Percentiles rank a stretch among this genome's conserved stretches.
Evolutionary conservation across 1,284 basidiomycete species (phyloP).

Genomic region (Tilletia setariae): DNA sequence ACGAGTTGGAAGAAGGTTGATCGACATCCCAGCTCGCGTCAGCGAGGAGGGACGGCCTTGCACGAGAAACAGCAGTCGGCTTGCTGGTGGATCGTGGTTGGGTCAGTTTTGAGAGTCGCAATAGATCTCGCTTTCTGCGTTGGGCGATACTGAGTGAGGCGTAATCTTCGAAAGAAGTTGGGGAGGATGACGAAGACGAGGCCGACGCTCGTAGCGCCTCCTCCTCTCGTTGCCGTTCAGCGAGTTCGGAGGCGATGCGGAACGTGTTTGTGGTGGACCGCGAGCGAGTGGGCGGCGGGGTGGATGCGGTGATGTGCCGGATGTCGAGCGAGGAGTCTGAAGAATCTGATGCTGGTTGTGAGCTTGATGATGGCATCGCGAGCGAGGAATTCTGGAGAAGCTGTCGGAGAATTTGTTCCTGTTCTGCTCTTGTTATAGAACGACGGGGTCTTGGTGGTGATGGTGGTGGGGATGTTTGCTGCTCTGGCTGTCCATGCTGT

Average conservation of each 20-base stretch:
- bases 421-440: background rate
- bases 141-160: background rate
- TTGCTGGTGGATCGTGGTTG: background rate
- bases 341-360: background rate
- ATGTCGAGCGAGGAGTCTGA: background rate
- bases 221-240: background rate
- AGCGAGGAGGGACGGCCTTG: background rate
- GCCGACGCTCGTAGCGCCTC: too few species aligned
- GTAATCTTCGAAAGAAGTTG: background rate
- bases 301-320: background rate
- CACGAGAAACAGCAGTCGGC: background rate
- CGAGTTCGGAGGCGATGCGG: background rate
- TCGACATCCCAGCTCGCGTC: constrained; percentile 12
- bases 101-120: background rate
- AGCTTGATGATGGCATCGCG: background rate
- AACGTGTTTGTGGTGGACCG: background rate
- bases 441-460: background rate
- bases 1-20: background rate
- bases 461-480: background rate
- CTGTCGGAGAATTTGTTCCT: background rate
- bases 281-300: background rate
- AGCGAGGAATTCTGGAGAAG: background rate
- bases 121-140: background rate
- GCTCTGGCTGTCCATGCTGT: background rate
- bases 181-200: background rate